Evolutionary conservation across 2,329 filamentous ascomycete species (phyloP), one percentile per base, ranked within the genome.

Genomic region (Cercospora citrullina): DNA sequence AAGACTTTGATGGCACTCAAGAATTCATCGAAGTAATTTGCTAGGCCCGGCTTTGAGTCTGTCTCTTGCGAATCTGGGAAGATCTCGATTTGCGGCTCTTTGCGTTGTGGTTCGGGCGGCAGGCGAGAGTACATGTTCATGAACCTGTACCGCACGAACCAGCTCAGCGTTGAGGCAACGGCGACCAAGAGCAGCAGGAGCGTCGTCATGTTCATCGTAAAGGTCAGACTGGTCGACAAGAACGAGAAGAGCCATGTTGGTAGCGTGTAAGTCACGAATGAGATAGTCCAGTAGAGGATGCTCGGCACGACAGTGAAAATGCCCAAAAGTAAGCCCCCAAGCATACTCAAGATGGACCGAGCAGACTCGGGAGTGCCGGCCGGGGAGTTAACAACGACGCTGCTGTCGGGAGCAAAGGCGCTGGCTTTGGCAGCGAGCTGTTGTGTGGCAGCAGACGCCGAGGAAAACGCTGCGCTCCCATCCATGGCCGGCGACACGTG

Each of bases 1-100:
- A 99, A 99, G 67, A 99, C 95, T 80, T 98, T 99, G 83, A 99
- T 99, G 31, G 96, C 95, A 77, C 94, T 98, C 23, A 99, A 84
- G 75, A 99, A 99, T 79, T 99, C 96, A 80, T 99, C 95, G 28
- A 99, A 85, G 74, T 99, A 99, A 78, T 94, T 99, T n/a, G 93
- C 89, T 55, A 99, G 84, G 0, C 94, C 95, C 0, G 93, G 90
- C 79, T 99, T 99, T 31, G 89, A 89, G 70, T 94, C 93, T 60
- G 91, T 91, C 73, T 97, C 94, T 75, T 96, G 92, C 3, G 91
- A 90, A 75, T 98, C 94, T 4, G 95, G 94, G 77, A 98, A 98
- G 12, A 99, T 85, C 75, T 98, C 96, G 77, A 99, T 88, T 73
- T 97, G 92, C 0, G 95, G 93, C 80, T 98, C 94, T 81, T 98